Evolutionary conservation across 495 filamentous ascomycete species (phyloP).

Genomic region (Collariella sp.): DNA sequence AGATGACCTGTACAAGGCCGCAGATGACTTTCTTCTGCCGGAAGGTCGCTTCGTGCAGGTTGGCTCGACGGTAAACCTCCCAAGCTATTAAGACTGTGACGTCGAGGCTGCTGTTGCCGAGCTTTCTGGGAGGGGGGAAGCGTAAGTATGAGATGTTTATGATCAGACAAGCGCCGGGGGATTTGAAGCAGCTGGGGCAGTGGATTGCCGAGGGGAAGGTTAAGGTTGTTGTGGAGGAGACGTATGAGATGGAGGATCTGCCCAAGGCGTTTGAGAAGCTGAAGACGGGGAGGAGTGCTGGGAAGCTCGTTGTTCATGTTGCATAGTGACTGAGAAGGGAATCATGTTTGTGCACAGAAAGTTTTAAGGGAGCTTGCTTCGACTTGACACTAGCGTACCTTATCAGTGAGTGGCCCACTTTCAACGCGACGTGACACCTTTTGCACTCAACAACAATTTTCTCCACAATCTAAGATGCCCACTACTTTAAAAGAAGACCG

Average conservation of each 20-base stretch:
- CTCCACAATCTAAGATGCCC: too few relatives aligned
- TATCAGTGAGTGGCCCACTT: too few relatives aligned
- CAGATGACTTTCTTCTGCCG: constrained; percentile 46
- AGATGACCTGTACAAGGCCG: constrained; percentile 45
- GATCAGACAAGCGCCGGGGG: constrained; percentile 27
- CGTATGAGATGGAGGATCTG: constrained; percentile 48
- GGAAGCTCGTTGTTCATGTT: constrained; percentile 59
- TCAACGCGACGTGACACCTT: too few relatives aligned
- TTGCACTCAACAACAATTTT: too few relatives aligned
- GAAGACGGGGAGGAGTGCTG: constrained; percentile 47
- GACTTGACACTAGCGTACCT: neutral
- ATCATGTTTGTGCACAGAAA: too few relatives aligned
- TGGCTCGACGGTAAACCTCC: constrained; percentile 27
- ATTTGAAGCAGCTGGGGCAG: constrained; percentile 27
- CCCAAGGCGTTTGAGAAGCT: constrained; percentile 50
- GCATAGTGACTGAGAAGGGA: neutral
- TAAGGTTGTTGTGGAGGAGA: constrained; percentile 47
- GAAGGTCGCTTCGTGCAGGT: constrained; percentile 52
- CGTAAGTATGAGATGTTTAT: constrained; percentile 42
- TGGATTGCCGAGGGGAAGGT: constrained; percentile 51
- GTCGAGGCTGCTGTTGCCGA: constrained; percentile 38
- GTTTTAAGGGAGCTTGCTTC: neutral
- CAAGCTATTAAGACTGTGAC: constrained; percentile 15
- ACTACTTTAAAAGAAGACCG: too few relatives aligned
- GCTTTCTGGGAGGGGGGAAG: constrained; percentile 57